These are phyloP conservation scores for Paxillus rubicundulus DNA, from an alignment of 768 basidiomycete genomes.

Conservation along the genomic window DNA sequence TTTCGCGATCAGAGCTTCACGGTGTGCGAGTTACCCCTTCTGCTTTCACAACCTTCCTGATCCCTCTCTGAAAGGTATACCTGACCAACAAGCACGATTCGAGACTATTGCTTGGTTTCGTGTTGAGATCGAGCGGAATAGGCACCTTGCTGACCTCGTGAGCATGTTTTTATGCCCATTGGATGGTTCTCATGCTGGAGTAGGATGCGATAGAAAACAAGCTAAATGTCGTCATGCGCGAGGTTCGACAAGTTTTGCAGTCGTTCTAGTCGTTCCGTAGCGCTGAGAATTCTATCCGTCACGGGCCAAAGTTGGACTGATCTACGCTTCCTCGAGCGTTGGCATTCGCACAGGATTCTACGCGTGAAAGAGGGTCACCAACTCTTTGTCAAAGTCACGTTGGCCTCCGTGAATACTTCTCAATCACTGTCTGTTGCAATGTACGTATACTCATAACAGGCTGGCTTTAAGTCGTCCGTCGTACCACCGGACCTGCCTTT, in stretches of 20 bases:
- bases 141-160: slow-evolving; percentile 56
- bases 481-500: too few relatives aligned
- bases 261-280: background rate
- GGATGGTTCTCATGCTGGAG: slow-evolving; percentile 11
- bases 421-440: too few relatives aligned
- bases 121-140: slow-evolving; percentile 64
- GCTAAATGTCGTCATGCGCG: slow-evolving; percentile 53
- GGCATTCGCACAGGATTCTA: too few relatives aligned
- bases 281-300: background rate
- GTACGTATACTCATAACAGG: too few relatives aligned
- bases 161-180: slow-evolving; percentile 1
- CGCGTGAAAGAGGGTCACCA: too few relatives aligned
- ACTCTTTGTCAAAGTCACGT: too few relatives aligned
- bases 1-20: slow-evolving; percentile 63
- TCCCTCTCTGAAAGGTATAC: slow-evolving; percentile 48
- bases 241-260: slow-evolving; percentile 57
- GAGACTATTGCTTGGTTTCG: slow-evolving; percentile 77
- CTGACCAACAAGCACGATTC: slow-evolving; percentile 53
- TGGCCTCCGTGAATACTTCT: too few relatives aligned
- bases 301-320: background rate
- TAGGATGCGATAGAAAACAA: slow-evolving; percentile 63
- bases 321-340: background rate
- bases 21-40: slow-evolving; percentile 42
- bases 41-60: slow-evolving; percentile 2
- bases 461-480: too few relatives aligned